Evolutionary conservation across 2,329 filamentous ascomycete genomes (phyloP), one percentile per base, ranked within the genome.

Genomic region (Cryphonectria parasitica): DNA sequence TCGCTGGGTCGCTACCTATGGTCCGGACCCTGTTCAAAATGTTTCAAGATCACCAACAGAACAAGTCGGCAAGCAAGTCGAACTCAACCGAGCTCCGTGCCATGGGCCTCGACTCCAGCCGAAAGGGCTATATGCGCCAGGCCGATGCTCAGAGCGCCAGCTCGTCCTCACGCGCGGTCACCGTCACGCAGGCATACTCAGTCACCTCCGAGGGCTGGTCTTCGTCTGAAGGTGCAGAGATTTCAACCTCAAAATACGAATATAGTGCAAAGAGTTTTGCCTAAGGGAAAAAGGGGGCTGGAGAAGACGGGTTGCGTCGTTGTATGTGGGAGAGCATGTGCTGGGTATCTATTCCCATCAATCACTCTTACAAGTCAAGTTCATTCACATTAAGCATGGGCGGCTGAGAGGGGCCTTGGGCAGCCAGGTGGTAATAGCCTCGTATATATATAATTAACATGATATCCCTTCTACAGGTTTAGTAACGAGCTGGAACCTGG

Each of bases 1-100:
- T 73, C 13, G 72, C 72, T 19, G 72, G 72, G 2, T 73, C 72
- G 13, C 60, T 73, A 3, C 71, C 71, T 17, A 73, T 73, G 72
- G 41, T 73, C 15, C 54, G 70, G 22, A 65, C 52, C 17, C 60
- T 73, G 28, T 60, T 72, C 56, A 69, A 71, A 43, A 58, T 58
- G 54, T 64, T 56, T 11, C 52, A 56, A 43, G 60, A 52, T 7
- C 41, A 36, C 4, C n/a, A 43, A 11, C 60, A 56, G 34, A n/a
- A 17, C 43, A 64, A 68, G 34, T 64, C 45, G 45, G 41, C 19
- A 28, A 54, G n/a, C 1, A 41, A 58, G 4, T 56, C 60, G 4
- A 15, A 36, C 45, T 43, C 45, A 11, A 36, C 60, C 13, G 67
- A 58, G 45, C 49, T 64, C 2, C 49, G 39, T 2, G 22, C 34